These are phyloP conservation scores for Coemansia guatemalensis DNA, from an alignment of 192 early-diverging fungal genomes.

Conservation along the genomic window DNA sequence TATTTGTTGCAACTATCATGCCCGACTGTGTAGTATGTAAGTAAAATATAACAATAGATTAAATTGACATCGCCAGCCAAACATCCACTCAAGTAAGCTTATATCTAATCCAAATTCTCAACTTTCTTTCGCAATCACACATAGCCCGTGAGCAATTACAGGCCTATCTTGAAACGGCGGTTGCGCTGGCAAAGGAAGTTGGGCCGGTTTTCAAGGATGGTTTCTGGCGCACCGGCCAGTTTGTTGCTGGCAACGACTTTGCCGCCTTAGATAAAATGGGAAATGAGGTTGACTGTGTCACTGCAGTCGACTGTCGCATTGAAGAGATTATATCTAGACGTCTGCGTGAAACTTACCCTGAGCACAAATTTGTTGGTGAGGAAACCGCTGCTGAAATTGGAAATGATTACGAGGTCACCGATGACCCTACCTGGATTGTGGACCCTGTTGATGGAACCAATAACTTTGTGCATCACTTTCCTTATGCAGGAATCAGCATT, in stretches of 20 bases:
- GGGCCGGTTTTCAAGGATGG: slow-evolving; percentile 50
- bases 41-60: too few species aligned
- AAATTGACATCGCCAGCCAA: too few species aligned
- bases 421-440: slow-evolving; percentile 86
- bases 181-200: slow-evolving; percentile 39
- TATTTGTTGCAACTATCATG: too few species aligned
- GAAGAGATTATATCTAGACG: slow-evolving; percentile 68
- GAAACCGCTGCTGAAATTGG: slow-evolving; percentile 66
- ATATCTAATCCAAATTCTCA: too few species aligned
- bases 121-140: too few species aligned
- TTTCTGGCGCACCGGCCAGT: slow-evolving; percentile 46
- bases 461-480: slow-evolving; percentile 75
- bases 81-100: too few species aligned
- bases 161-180: slow-evolving; percentile 25
- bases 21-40: too few species aligned
- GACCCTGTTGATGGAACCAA: slow-evolving; percentile 84
- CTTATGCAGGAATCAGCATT: slow-evolving; percentile 85
- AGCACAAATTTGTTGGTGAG: slow-evolving; percentile 86
- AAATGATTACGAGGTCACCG: slow-evolving; percentile 58
- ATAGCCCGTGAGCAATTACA: slow-evolving; percentile 33
- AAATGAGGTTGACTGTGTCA: slow-evolving; percentile 60
- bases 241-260: slow-evolving; percentile 24
- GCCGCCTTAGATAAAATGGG: slow-evolving; percentile 39
- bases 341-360: slow-evolving; percentile 61
- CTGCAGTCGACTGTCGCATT: slow-evolving; percentile 80